Evolutionary conservation across 140 eudicot genomes (phyloP), one percentile per base, ranked within the genome.

Genomic region (Ambrosia hybrid): DNA sequence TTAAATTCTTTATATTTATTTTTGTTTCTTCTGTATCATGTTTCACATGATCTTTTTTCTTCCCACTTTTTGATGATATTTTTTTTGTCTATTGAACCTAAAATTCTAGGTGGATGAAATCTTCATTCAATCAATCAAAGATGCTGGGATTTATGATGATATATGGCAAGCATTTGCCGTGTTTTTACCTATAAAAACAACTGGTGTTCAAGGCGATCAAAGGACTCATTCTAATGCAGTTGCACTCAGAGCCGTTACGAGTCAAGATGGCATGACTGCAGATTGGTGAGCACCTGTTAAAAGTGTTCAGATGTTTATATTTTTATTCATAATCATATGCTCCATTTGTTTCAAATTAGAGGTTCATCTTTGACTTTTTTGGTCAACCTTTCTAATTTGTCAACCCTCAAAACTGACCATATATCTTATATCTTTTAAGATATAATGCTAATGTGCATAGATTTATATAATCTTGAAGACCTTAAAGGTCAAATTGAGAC

Each of bases 131-230:
- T 80, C 99, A 16, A 94, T 94, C 3, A 90, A 77, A 75, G 94
- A 94, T 71, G 95, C 86, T 77, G 96, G 97, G 77, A 83, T 94
- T 38, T 94, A 94, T 71, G 97, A 94, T 76, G 71, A 78, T 5
- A 94, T 94, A 69, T 94, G 99, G 99, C 99, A 94, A 83, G 99
- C 99, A 67, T 94, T 90, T 81, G 99, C 96, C 56, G 99, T 94
- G 12, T 84, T 90, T 75, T 71, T 94, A 67, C 96, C 94, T 11
- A 77, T 87, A 51, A 73, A 77, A 71, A 82, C 99, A 34, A 96
- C 94, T 3, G 99, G 99, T 30, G 99, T 94, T 68, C 99, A 94
- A 86, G 99, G 99, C 61, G 99, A 94, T 80, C 97, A 90, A 76
- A 94, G 99, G 85, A 88, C 97, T 16, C 91, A 94, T 80, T 83